Evolutionary conservation across 371 early-diverging fungal species (phyloP).

Genomic region (Saksenaea vasiformis): DNA sequence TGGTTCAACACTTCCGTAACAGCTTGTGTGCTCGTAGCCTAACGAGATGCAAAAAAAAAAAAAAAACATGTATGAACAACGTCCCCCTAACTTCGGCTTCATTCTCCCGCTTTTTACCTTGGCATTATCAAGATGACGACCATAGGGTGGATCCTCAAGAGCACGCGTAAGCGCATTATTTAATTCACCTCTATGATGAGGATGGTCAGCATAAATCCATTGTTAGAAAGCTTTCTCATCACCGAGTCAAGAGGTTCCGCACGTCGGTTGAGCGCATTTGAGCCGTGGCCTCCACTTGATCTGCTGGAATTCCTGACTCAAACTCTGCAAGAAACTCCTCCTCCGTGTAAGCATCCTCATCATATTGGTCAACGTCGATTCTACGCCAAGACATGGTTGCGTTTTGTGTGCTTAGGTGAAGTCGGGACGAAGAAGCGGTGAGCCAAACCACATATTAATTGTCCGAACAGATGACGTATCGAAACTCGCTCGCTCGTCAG

Average conservation of each 20-base stretch:
- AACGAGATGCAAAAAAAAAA: neutral
- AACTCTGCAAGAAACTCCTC: slow-evolving; percentile 56
- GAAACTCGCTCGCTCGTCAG: too few species aligned
- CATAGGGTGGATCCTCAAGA: slow-evolving; percentile 87
- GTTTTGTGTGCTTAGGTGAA: neutral
- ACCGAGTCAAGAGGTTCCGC: slow-evolving; percentile 56
- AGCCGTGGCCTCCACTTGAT: slow-evolving; percentile 58
- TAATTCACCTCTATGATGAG: slow-evolving; percentile 61
- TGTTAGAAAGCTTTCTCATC: slow-evolving; percentile 5
- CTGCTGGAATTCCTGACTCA: slow-evolving; percentile 39
- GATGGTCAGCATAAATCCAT: neutral
- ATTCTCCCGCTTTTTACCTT: slow-evolving; percentile 59
- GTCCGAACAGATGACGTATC: too few species aligned
- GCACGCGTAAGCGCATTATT: slow-evolving; percentile 68
- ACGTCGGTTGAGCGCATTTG: slow-evolving; percentile 65
- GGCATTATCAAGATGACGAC: slow-evolving; percentile 62
- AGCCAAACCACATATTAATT: too few species aligned
- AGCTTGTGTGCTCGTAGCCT: slow-evolving; percentile 72
- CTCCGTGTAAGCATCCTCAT: slow-evolving; percentile 77
- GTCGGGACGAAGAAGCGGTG: neutral
- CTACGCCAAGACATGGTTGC: slow-evolving; percentile 68
- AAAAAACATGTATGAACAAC: neutral
- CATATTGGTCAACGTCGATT: slow-evolving; percentile 81
- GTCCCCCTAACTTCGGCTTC: neutral
- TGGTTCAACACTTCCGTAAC: slow-evolving; percentile 81